Conservation (phyloP, 2,329 filamentous ascomycete genomes). For the Penicillium sp. region DNA sequence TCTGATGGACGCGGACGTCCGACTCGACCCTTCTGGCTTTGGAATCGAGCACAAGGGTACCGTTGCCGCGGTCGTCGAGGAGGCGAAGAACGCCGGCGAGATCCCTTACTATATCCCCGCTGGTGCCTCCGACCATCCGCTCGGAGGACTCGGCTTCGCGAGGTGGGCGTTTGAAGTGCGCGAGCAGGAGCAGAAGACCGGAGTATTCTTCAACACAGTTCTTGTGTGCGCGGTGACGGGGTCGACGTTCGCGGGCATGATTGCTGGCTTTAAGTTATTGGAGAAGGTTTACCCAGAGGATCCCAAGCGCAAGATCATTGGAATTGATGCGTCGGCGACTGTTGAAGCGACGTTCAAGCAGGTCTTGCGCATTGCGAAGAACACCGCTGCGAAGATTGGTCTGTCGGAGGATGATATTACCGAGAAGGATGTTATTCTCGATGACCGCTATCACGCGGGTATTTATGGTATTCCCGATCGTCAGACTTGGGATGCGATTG, state of each 20-base stretch:
- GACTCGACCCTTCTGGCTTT: conserved; percentile 62
- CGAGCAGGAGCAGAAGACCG: conserved; percentile 62
- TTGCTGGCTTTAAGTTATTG: conserved; percentile 70
- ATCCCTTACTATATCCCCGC: conserved; percentile 74
- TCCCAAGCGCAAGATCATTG: conserved; percentile 59
- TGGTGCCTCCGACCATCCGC: conserved; percentile 69
- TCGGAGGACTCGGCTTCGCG: conserved; percentile 71
- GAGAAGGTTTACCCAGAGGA: conserved; percentile 48
- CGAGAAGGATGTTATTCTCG: conserved; percentile 63
- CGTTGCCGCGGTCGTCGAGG: conserved; percentile 55
- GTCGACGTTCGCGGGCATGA: conserved; percentile 70
- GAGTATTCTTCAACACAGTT: conserved; percentile 67
- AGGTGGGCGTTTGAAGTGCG: conserved; percentile 71
- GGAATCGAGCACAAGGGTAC: conserved; percentile 70
- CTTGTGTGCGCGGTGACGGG: conserved; percentile 73
- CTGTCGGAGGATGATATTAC: conserved; percentile 61
- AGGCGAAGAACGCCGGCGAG: conserved; percentile 55
- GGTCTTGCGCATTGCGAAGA: conserved; percentile 66
- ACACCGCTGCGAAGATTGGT: conserved; percentile 65
- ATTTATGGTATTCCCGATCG: conserved; percentile 68
- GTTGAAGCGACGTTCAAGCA: conserved; percentile 65
- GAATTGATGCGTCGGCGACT: conserved; percentile 66
- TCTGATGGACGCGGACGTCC: conserved; percentile 66
- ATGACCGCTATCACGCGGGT: conserved; percentile 67
- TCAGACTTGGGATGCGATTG: conserved; percentile 67